phyloP scores from a whole-genome alignment of 2,329 filamentous ascomycete species.

The Plectosphaerella sp. region DNA sequence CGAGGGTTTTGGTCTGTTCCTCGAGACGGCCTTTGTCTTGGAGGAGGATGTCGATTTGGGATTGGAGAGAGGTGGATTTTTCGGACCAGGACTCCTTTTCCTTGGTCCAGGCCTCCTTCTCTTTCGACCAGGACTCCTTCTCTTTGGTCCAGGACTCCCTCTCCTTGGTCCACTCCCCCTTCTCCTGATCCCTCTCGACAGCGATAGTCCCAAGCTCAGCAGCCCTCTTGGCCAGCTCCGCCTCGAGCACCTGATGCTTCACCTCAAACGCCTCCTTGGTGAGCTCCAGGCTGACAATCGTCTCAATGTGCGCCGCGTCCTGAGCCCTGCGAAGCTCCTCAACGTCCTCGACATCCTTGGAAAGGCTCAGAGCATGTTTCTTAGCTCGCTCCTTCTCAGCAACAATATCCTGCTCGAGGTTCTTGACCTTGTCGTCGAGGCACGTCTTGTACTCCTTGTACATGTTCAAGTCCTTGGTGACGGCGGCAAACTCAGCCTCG shows the following conservation, averaged over 20 bases:
- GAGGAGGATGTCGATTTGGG: conserved; percentile 7
- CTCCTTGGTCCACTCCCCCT: conserved; percentile 6
- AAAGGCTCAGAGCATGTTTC: conserved; percentile 3
- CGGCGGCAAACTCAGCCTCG: conserved; percentile 3
- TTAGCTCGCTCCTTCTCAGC: conserved; percentile 2
- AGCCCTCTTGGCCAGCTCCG: conserved; percentile 6
- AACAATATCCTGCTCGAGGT: conserved; percentile 4
- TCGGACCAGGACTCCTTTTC: conserved; percentile 8
- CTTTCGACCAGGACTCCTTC: conserved; percentile 1
- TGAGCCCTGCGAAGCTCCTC: conserved; percentile 9
- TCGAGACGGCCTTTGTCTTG: conserved; percentile 5
- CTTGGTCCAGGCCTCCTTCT: conserved; percentile 1
- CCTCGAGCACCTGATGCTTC: conserved; percentile 8
- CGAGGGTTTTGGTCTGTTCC: neutral
- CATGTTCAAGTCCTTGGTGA: conserved; percentile 3
- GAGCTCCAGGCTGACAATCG: conserved; percentile 10
- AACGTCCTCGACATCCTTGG: conserved; percentile 9
- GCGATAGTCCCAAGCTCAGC: conserved; percentile 10
- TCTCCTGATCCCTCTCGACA: conserved; percentile 9
- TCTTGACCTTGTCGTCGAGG: conserved; percentile 6
- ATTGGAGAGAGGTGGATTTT: conserved; percentile 9
- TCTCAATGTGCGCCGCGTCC: conserved; percentile 9
- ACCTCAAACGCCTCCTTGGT: conserved; percentile 9
- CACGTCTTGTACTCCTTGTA: conserved; percentile 4
- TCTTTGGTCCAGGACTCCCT: conserved; percentile 8